Evolutionary conservation across 768 basidiomycete species (phyloP), one percentile per base, ranked within the genome.

Genomic region (Hemileccinum rubropunctum): DNA sequence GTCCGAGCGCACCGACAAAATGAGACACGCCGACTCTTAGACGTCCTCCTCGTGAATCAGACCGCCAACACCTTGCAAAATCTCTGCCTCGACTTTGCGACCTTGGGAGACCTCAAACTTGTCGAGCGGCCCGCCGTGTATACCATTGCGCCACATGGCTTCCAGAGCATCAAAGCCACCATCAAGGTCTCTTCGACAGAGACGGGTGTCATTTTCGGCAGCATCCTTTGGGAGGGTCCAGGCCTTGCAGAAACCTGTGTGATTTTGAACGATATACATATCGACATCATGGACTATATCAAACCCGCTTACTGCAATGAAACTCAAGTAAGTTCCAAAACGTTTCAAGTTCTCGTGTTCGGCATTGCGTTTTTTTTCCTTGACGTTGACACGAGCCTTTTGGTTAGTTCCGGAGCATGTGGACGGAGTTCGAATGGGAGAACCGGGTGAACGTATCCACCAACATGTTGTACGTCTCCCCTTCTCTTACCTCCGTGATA

Each of bases 381-480:
- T 28, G n/a, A 41, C 21, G 27, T 45, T 18, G 32, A 34, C 34
- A 9, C 20, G 9, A 42, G 11, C 20, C 28, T 26, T 36, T 27
- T 28, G 21, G 9, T 34, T 60, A 95, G 88, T 95, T 95, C 83
- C 83, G 95, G 28, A 91, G 83, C 68, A 95, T 95, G 92, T 97
- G 95, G 95, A 99, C 95, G 23, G 97, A 98, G 69, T 99, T 99
- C 62, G 95, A 99, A 69, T 99, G 95, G 95, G 95, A 99, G 78
- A 99, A 99, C 73, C 82, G 95, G 60, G 95, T 98, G 48, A 98
- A 98, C 63, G 91, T 98, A 47, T 86, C 84, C 57, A 89, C 86
- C 40, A 71, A 82, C 20, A 82, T 95, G 69, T 80, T 85, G 88
- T 91, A 72, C 59, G 89, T 81, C 9, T 20, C 3, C 14, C 17